A percentile compares a stretch with the other conserved stretches of the same genome.
phyloP scores from a whole-genome alignment of 352 stramenopile genomes.

The Blastocystis sp. region DNA sequence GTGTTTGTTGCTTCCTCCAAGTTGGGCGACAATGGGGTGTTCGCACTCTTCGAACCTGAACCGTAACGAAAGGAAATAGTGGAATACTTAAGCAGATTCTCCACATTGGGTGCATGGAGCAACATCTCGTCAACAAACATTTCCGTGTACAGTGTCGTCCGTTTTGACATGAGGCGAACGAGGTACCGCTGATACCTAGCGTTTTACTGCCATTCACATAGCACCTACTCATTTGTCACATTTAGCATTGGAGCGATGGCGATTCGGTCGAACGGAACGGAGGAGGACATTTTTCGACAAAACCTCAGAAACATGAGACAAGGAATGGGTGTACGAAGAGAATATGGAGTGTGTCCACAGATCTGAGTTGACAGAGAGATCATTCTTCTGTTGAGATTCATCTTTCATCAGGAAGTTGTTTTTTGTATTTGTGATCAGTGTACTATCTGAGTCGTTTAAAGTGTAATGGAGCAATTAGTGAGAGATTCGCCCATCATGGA shows the following conservation, averaged over 20 bases:
- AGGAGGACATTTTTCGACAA: slow-evolving; percentile 8
- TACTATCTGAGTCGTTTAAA: too few species aligned
- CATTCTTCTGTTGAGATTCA: too few species aligned
- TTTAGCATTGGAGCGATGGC: slow-evolving; percentile 23
- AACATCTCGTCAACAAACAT: slow-evolving; percentile 45
- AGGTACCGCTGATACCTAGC: slow-evolving; percentile 45
- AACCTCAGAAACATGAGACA: neutral
- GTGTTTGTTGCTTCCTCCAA: slow-evolving; percentile 28
- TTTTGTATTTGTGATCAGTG: too few species aligned
- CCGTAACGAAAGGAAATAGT: neutral
- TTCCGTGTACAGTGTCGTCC: slow-evolving; percentile 23
- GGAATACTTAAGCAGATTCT: neutral
- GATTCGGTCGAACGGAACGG: neutral
- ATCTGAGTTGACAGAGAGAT: too few species aligned
- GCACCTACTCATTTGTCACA: slow-evolving; percentile 17
- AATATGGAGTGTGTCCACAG: too few species aligned
- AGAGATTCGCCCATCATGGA: neutral
- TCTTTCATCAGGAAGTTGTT: too few species aligned
- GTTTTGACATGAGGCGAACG: slow-evolving; percentile 2
- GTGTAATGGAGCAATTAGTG: neutral
- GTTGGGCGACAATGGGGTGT: slow-evolving; percentile 38
- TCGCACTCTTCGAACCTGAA: slow-evolving; percentile 12
- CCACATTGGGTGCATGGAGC: neutral
- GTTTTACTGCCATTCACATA: neutral
- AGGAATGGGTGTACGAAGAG: too few species aligned